Conservation (phyloP, 1,284 basidiomycete genomes). For the Spongispora temasekensis region DNA sequence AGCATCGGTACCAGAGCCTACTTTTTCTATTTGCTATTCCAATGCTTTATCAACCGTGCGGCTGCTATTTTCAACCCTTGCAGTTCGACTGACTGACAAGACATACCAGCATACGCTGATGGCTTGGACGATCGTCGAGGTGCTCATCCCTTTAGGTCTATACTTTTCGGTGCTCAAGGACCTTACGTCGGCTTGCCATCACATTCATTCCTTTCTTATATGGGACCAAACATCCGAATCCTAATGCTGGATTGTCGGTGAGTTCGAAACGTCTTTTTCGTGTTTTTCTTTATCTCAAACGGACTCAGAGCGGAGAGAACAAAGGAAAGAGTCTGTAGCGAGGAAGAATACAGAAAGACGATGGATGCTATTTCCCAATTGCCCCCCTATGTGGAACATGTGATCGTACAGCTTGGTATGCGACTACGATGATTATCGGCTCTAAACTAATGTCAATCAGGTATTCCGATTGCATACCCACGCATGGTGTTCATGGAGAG, state of each 20-base stretch:
- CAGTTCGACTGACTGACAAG: conserved; percentile 9
- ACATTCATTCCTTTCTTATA: conserved; percentile 77
- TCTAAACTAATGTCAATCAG: conserved; percentile 35
- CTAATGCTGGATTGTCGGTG: conserved; percentile 86
- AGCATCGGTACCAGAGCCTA: conserved; percentile 83
- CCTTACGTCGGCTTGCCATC: conserved; percentile 78
- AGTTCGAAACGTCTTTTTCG: conserved; percentile 17
- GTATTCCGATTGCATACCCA: conserved; percentile 86
- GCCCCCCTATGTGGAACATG: conserved; percentile 72
- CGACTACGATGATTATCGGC: not conserved
- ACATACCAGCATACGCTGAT: conserved; percentile 64
- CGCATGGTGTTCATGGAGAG: conserved; percentile 88
- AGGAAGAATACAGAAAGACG: conserved; percentile 68
- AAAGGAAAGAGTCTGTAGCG: conserved; percentile 78
- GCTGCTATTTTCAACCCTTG: not conserved
- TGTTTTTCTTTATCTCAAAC: conserved; percentile 2
- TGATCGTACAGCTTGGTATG: conserved; percentile 78
- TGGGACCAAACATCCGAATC: conserved; percentile 72
- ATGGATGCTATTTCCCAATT: conserved; percentile 63
- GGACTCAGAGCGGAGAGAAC: conserved; percentile 79
- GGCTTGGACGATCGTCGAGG: conserved; percentile 61
- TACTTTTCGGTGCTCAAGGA: conserved; percentile 76
- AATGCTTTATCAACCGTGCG: conserved; percentile 83
- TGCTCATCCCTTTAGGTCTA: conserved; percentile 66
- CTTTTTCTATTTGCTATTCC: conserved; percentile 92